Percentiles rank a stretch among this genome's conserved stretches.
Conservation (phyloP, 768 basidiomycete genomes). For the Suillus sp. region DNA sequence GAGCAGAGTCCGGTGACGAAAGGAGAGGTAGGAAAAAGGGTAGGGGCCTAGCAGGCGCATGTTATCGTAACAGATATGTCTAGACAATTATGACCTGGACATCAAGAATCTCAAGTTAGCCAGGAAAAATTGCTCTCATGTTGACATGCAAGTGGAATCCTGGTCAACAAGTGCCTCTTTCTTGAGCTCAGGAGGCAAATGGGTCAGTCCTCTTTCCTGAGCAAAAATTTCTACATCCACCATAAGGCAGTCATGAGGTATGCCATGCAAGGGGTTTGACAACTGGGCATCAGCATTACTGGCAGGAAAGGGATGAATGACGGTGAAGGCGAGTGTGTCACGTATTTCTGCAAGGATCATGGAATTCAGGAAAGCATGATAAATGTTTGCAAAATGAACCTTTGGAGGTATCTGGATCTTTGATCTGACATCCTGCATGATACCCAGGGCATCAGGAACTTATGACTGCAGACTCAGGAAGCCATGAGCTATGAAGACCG, state of each 20-base stretch:
- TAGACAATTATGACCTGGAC: conserved; percentile 40
- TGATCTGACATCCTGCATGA: conserved; percentile 86
- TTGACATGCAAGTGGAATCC: conserved; percentile 50
- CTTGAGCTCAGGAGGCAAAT: conserved; percentile 49
- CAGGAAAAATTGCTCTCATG: conserved; percentile 40
- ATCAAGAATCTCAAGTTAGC: conserved; percentile 24
- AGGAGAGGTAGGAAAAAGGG: no score
- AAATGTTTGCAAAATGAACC: conserved; percentile 38
- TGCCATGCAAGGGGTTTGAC: conserved; percentile 59
- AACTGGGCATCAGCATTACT: conserved; percentile 46
- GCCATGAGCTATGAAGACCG: conserved; percentile 93
- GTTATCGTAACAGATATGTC: no score
- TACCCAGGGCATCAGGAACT: conserved; percentile 69
- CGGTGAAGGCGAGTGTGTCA: no score
- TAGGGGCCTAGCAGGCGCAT: no score
- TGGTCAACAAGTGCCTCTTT: conserved; percentile 82
- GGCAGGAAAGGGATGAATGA: neutral
- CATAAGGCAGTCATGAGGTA: conserved; percentile 61
- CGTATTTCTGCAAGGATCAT: conserved; percentile 61
- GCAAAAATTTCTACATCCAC: conserved; percentile 64
- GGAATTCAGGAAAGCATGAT: neutral
- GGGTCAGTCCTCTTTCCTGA: conserved; percentile 40
- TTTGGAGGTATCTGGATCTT: conserved; percentile 89
- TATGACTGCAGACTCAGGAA: conserved; percentile 93
- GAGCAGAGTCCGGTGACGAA: no score